Conservation (phyloP, 2,329 filamentous ascomycete species). For the Trichoderma guizhouense region DNA sequence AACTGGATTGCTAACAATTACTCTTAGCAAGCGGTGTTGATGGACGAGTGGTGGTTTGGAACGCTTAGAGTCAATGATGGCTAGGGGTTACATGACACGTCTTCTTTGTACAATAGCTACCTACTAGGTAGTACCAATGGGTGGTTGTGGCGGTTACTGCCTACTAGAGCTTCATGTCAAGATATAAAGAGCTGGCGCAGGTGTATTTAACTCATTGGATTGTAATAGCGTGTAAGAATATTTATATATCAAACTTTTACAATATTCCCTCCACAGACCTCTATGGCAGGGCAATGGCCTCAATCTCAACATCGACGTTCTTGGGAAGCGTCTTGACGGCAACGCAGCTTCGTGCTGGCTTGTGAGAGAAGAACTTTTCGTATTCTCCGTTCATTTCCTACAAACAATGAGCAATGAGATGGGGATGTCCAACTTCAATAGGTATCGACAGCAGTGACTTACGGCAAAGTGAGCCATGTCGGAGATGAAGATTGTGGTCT, state of each 20-base stretch:
- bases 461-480: slow-evolving; percentile 85
- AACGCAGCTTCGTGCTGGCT: slow-evolving; percentile 85
- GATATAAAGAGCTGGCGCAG: background rate
- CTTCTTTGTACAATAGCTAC: background rate
- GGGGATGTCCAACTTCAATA: background rate
- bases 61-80: slow-evolving; percentile 31
- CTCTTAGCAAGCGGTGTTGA: slow-evolving; percentile 72
- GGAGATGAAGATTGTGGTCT: slow-evolving; percentile 86
- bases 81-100: background rate
- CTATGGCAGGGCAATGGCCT: slow-evolving; percentile 73
- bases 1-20: slow-evolving; percentile 27
- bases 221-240: slow-evolving; percentile 1
- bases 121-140: background rate
- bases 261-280: slow-evolving; percentile 4
- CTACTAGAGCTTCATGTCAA: background rate
- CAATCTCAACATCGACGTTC: slow-evolving; percentile 84
- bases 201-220: slow-evolving; percentile 13
- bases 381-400: slow-evolving; percentile 81
- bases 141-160: background rate
- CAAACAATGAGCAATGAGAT: background rate
- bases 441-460: slow-evolving; percentile 25
- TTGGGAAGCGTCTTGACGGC: slow-evolving; percentile 86
- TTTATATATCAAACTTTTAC: slow-evolving; percentile 11
- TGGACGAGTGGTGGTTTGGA: slow-evolving; percentile 78
- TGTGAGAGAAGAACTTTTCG: slow-evolving; percentile 76